These are phyloP conservation scores for Amylostereum areolatum DNA, from an alignment of 1,284 basidiomycete genomes.

Conservation along the genomic window DNA sequence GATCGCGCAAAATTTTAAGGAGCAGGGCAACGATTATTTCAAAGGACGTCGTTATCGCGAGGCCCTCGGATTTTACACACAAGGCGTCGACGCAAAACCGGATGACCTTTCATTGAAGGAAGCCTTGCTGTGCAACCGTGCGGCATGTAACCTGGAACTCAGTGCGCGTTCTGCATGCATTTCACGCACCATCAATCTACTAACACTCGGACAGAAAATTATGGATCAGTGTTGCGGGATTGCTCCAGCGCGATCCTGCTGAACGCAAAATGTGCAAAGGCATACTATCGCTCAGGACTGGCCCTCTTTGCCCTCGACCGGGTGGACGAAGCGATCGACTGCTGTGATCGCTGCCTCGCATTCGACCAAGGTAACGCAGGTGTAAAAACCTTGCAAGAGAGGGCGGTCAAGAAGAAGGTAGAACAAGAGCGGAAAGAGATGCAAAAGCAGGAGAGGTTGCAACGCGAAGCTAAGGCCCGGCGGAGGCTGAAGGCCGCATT, in stretches of 20 bases:
- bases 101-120: slow-evolving; percentile 57
- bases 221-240: slow-evolving; percentile 78
- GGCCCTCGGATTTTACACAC: slow-evolving; percentile 85
- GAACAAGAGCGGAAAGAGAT: slow-evolving; percentile 45
- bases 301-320: slow-evolving; percentile 71
- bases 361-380: slow-evolving; percentile 53
- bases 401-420: slow-evolving; percentile 38
- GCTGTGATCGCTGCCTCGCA: slow-evolving; percentile 59
- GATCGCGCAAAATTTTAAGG: slow-evolving; percentile 88
- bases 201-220: slow-evolving; percentile 55
- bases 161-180: slow-evolving; percentile 38
- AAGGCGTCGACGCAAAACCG: slow-evolving; percentile 83
- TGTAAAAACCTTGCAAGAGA: slow-evolving; percentile 41
- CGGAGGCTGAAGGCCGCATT: slow-evolving; percentile 49
- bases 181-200: slow-evolving; percentile 1
- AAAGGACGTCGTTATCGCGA: slow-evolving; percentile 83
- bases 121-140: slow-evolving; percentile 81
- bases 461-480: slow-evolving; percentile 41
- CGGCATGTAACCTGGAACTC: slow-evolving; percentile 89
- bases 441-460: slow-evolving; percentile 42
- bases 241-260: slow-evolving; percentile 68
- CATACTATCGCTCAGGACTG: slow-evolving; percentile 76
- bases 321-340: slow-evolving; percentile 76
- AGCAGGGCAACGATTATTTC: slow-evolving; percentile 94
- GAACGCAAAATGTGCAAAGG: slow-evolving; percentile 69